A percentile compares a stretch with the other conserved stretches of the same genome.
Evolutionary conservation across 352 stramenopile species (phyloP).

Genomic region (Globisporangium yorkense): DNA sequence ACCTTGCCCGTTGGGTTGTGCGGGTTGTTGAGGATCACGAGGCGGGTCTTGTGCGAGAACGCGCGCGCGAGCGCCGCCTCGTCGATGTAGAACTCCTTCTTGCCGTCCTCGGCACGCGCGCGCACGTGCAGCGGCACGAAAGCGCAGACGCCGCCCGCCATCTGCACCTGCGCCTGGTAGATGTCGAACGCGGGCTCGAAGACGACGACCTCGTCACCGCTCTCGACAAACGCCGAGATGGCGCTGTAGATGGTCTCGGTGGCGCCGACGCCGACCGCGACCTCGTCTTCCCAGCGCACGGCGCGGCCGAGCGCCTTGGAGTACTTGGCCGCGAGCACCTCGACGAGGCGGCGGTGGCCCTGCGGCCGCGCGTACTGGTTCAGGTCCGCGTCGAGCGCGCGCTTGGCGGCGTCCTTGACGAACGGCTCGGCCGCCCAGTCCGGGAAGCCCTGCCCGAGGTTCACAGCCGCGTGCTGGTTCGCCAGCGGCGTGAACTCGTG

Average conservation of each 20-base stretch:
- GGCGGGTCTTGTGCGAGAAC: slow-evolving; percentile 91
- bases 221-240: slow-evolving; percentile 89
- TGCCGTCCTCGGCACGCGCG: slow-evolving; percentile 16
- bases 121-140: slow-evolving; percentile 82
- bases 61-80: slow-evolving; percentile 69
- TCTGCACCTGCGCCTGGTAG: slow-evolving; percentile 89
- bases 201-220: slow-evolving; percentile 94
- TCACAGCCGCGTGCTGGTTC: slow-evolving; percentile 84
- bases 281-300: slow-evolving; percentile 89
- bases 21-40: slow-evolving; percentile 96
- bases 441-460: slow-evolving; percentile 92
- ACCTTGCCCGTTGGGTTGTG: slow-evolving; percentile 99
- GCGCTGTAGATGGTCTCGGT: slow-evolving; percentile 94
- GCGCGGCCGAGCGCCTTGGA: slow-evolving; percentile 71
- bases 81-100: slow-evolving; percentile 84
- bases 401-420: slow-evolving; percentile 90
- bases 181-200: slow-evolving; percentile 98
- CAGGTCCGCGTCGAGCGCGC: slow-evolving; percentile 89
- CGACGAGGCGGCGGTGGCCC: slow-evolving; percentile 77
- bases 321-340: slow-evolving; percentile 90
- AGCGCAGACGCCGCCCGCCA: slow-evolving; percentile 69
- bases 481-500: slow-evolving; percentile 89
- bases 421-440: slow-evolving; percentile 94
- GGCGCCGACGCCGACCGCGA: slow-evolving; percentile 92
- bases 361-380: slow-evolving; percentile 93